Conservation (phyloP, 805 yeast species). For the Ogataea pini region DNA sequence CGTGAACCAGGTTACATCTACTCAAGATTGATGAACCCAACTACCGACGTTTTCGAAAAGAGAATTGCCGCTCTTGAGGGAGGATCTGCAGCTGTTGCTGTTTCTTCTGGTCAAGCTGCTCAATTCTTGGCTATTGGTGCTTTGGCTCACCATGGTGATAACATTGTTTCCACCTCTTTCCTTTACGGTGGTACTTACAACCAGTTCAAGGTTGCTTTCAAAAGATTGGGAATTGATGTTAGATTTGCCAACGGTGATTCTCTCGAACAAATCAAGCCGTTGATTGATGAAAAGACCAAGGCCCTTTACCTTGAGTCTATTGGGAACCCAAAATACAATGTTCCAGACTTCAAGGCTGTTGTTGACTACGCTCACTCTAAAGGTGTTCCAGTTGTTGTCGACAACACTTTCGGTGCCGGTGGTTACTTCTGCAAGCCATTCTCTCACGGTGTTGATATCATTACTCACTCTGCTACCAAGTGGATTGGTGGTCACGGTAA, state of each 20-base stretch:
- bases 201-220: conserved; percentile 90
- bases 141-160: conserved; percentile 86
- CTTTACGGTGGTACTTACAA: conserved; percentile 96
- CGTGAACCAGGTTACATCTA: conserved; percentile 85
- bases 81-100: conserved; percentile 88
- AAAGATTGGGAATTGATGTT: conserved; percentile 77
- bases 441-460: conserved; percentile 88
- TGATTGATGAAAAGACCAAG: conserved; percentile 82
- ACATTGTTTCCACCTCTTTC: conserved; percentile 81
- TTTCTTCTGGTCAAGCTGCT: conserved; percentile 96
- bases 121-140: conserved; percentile 83
- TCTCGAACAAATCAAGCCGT: conserved; percentile 66
- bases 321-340: conserved; percentile 90
- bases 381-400: conserved; percentile 90
- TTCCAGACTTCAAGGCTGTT: conserved; percentile 85
- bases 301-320: conserved; percentile 88
- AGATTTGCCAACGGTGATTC: conserved; percentile 83
- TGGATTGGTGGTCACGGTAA: conserved; percentile 99
- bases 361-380: conserved; percentile 76
- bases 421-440: conserved; percentile 84
- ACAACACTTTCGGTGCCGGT: conserved; percentile 97
- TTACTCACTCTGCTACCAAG: conserved; percentile 93
- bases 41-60: conserved; percentile 86
- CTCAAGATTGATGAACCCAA: conserved; percentile 90
- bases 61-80: conserved; percentile 91